These are phyloP conservation scores for Lachancea meyersii DNA, from an alignment of 805 yeast species.

Conservation along the genomic window DNA sequence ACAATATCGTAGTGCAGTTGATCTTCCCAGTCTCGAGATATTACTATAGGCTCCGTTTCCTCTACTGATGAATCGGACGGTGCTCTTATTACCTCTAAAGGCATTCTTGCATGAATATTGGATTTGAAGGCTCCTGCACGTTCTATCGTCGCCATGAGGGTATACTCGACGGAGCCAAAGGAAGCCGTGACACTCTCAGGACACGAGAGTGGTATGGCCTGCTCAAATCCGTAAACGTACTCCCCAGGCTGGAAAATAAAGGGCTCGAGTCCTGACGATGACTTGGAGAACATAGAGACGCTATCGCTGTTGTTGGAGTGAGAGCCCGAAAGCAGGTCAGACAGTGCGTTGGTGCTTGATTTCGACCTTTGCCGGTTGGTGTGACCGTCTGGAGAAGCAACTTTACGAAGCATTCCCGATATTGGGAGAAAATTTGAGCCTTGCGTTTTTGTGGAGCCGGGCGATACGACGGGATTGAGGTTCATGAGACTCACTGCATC, in stretches of 20 bases:
- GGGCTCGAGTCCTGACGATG: slow-evolving; percentile 22
- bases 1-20: slow-evolving; percentile 84
- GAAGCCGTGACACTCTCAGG: slow-evolving; percentile 78
- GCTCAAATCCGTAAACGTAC: slow-evolving; percentile 87
- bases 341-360: slow-evolving; percentile 21
- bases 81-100: slow-evolving; percentile 64
- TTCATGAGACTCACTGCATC: slow-evolving; percentile 21
- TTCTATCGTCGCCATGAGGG: slow-evolving; percentile 60
- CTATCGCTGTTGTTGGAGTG: slow-evolving; percentile 16
- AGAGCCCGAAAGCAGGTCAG: slow-evolving; percentile 24
- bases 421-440: slow-evolving; percentile 28
- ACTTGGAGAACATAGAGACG: slow-evolving; percentile 11
- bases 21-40: slow-evolving; percentile 90
- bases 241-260: slow-evolving; percentile 76
- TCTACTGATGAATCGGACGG: slow-evolving; percentile 76
- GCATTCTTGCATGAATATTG: slow-evolving; percentile 56
- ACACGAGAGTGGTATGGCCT: slow-evolving; percentile 69
- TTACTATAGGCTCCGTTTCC: slow-evolving; percentile 88
- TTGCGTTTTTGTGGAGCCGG: slow-evolving; percentile 5
- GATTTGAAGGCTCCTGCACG: slow-evolving; percentile 84
- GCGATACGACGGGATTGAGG: slow-evolving; percentile 11
- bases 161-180: slow-evolving; percentile 74
- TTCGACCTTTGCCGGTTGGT: slow-evolving; percentile 13
- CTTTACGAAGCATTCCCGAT: slow-evolving; percentile 23
- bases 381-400: slow-evolving; percentile 18